phyloP scores from a whole-genome alignment of 495 filamentous ascomycete genomes.

The Neurospora sp. region DNA sequence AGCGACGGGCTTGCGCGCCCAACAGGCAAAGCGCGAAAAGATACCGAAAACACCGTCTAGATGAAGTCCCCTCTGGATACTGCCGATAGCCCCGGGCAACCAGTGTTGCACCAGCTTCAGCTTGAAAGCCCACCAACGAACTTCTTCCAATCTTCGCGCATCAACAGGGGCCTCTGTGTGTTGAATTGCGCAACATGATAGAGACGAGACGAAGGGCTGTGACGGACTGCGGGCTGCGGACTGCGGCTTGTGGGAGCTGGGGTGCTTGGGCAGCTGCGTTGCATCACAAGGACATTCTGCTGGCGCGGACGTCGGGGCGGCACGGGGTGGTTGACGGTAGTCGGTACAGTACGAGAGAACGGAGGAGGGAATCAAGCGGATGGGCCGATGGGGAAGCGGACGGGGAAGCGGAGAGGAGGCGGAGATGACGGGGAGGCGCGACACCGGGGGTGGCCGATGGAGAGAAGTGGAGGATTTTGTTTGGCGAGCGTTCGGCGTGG shows the following conservation, averaged over 20 bases:
- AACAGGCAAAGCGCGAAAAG: not conserved
- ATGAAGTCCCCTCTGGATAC: constrained; percentile 2
- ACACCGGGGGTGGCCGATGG: constrained; percentile 1
- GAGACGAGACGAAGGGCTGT: not conserved
- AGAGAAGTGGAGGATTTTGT: constrained; percentile 6
- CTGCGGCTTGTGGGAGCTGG: constrained; percentile 8
- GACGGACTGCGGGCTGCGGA: not conserved
- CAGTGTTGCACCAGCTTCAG: constrained; percentile 13
- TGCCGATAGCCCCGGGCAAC: constrained; percentile 4
- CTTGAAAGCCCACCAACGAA: constrained; percentile 16
- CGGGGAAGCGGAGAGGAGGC: constrained; percentile 3
- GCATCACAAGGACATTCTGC: constrained; percentile 27
- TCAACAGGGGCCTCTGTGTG: constrained; percentile 17
- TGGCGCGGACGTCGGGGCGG: not conserved
- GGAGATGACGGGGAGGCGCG: not conserved
- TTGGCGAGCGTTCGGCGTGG: not conserved
- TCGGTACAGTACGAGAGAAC: not conserved
- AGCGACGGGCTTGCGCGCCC: not conserved
- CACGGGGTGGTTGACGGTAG: constrained; percentile 5
- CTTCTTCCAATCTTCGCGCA: constrained; percentile 15
- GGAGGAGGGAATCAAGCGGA: not conserved
- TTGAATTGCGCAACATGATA: constrained; percentile 24
- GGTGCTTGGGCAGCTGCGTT: constrained; percentile 4
- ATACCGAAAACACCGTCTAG: not conserved
- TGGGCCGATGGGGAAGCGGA: not conserved